These are phyloP conservation scores for Fraxinus sp. DNA, from an alignment of 305 asterid species.

Conservation along the genomic window DNA sequence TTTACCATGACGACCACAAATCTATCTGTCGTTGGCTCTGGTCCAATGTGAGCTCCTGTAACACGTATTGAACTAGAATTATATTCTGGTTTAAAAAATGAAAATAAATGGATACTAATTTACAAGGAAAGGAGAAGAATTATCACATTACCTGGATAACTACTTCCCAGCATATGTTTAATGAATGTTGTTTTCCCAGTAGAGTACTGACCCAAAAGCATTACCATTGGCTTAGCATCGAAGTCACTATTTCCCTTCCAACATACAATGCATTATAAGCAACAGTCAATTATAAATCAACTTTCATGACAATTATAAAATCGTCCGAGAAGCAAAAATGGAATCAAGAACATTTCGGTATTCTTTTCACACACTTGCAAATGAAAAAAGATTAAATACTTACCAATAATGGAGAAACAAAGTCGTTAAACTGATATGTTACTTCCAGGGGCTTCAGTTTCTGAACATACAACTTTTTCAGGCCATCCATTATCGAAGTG, in stretches of 20 bases:
- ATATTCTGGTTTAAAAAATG: neutral
- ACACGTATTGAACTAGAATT: slow-evolving; percentile 3
- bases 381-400: slow-evolving; percentile 25
- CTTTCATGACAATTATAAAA: slow-evolving; percentile 18
- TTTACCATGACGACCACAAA: slow-evolving; percentile 94
- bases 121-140: neutral
- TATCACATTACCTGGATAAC: slow-evolving; percentile 68
- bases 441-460: slow-evolving; percentile 80
- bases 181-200: slow-evolving; percentile 96
- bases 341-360: neutral
- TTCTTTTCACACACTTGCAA: slow-evolving; percentile 13
- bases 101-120: slow-evolving; percentile 7
- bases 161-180: slow-evolving; percentile 74
- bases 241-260: slow-evolving; percentile 81
- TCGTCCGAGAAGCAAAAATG: neutral
- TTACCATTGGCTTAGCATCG: slow-evolving; percentile 98
- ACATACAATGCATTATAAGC: slow-evolving; percentile 30
- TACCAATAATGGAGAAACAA: slow-evolving; percentile 88
- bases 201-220: slow-evolving; percentile 96
- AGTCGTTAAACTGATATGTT: slow-evolving; percentile 78
- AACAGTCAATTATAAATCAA: slow-evolving; percentile 18
- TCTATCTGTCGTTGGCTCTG: slow-evolving; percentile 98
- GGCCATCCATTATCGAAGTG: slow-evolving; percentile 84
- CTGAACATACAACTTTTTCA: slow-evolving; percentile 83
- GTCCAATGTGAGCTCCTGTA: slow-evolving; percentile 95